These are phyloP conservation scores for Annona cherimola DNA, from an alignment of 164 flowering plant genomes.

Conservation along the genomic window DNA sequence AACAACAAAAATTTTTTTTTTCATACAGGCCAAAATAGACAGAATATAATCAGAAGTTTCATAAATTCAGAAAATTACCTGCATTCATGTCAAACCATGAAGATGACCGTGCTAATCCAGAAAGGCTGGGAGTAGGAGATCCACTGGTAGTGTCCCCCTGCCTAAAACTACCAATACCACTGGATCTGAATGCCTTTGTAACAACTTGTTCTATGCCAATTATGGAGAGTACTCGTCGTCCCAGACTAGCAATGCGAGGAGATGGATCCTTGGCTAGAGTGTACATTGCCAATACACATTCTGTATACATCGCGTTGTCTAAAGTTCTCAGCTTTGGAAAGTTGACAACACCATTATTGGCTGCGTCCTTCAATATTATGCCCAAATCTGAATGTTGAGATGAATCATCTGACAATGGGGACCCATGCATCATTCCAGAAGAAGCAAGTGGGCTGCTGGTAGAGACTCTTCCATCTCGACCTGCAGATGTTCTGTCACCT, in stretches of 20 bases:
- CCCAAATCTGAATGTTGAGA: slow-evolving; percentile 90
- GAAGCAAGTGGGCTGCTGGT: slow-evolving; percentile 80
- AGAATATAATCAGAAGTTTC: background rate
- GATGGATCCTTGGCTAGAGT: slow-evolving; percentile 92
- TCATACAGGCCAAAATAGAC: background rate
- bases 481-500: slow-evolving; percentile 38
- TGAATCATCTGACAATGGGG: slow-evolving; percentile 95
- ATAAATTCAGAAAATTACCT: slow-evolving; percentile 33
- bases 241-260: slow-evolving; percentile 78
- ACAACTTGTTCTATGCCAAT: slow-evolving; percentile 93
- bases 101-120: slow-evolving; percentile 86
- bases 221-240: slow-evolving; percentile 67
- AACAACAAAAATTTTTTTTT: background rate
- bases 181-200: slow-evolving; percentile 43
- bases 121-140: slow-evolving; percentile 38
- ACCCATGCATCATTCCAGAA: slow-evolving; percentile 86
- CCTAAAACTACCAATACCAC: slow-evolving; percentile 30
- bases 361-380: slow-evolving; percentile 43
- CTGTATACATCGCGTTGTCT: slow-evolving; percentile 71
- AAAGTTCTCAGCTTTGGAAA: slow-evolving; percentile 48
- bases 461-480: slow-evolving; percentile 72
- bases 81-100: slow-evolving; percentile 94
- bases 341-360: slow-evolving; percentile 60
- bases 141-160: slow-evolving; percentile 43
- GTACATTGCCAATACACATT: slow-evolving; percentile 74